phyloP scores from a whole-genome alignment of 176 grass and related monocot genomes.

The Bromus sterilis region DNA sequence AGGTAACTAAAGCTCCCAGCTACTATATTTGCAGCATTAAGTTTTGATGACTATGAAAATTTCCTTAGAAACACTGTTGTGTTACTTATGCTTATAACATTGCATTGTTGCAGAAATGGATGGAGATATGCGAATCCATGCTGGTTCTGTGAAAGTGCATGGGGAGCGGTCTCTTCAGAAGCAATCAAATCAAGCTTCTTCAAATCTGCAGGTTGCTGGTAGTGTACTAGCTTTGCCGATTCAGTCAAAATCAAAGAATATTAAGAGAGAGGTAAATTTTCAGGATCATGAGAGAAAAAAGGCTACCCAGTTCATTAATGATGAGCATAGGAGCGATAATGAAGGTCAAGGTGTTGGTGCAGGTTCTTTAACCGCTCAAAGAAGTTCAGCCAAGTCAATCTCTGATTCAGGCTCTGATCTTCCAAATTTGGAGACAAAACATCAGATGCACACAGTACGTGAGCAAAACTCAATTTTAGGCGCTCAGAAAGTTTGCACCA shows the following conservation, averaged over 20 bases:
- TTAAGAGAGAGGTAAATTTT: constrained; percentile 20
- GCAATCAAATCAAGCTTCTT: constrained; percentile 28
- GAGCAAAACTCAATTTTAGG: constrained; percentile 32
- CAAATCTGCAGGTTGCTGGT: constrained; percentile 23
- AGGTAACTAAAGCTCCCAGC: constrained; percentile 27
- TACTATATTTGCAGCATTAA: neutral
- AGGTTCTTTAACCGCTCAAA: constrained; percentile 18
- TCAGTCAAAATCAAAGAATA: constrained; percentile 22
- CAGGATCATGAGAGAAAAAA: constrained; percentile 13
- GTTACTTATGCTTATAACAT: constrained; percentile 32
- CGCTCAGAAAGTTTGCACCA: constrained; percentile 42
- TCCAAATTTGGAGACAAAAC: constrained; percentile 31
- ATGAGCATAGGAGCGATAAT: constrained; percentile 16
- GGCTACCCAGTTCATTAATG: constrained; percentile 6
- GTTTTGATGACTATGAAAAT: constrained; percentile 1
- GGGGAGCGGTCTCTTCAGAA: constrained; percentile 21
- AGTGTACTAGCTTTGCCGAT: constrained; percentile 28
- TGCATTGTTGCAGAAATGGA: constrained; percentile 38
- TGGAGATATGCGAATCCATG: constrained; percentile 1
- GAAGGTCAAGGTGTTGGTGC: constrained; percentile 6
- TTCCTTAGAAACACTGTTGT: constrained; percentile 7
- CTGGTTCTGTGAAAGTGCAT: constrained; percentile 19
- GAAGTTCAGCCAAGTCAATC: constrained; percentile 20
- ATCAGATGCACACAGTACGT: constrained; percentile 17
- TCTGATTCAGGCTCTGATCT: constrained; percentile 28